phyloP scores from a whole-genome alignment of 73 alveolate genomes.

The Paramecium sonneborni region DNA sequence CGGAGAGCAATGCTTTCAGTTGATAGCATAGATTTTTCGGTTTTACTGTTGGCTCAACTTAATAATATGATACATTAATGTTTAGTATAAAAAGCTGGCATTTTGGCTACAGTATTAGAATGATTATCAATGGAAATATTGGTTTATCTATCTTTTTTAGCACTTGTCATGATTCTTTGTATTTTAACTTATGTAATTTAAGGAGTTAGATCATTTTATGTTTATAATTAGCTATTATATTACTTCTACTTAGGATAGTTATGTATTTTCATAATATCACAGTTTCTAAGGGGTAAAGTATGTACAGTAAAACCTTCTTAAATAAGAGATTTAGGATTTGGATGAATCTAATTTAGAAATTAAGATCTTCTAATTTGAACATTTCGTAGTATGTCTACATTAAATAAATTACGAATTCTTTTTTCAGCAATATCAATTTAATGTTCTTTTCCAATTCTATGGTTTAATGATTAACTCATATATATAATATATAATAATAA shows the following conservation, averaged over 20 bases:
- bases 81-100: conserved; percentile 3
- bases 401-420: conserved; percentile 1
- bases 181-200: not conserved
- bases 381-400: not conserved
- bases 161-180: not conserved
- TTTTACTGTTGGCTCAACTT: conserved; percentile 17
- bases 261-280: conserved; percentile 13
- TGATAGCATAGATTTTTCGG: not conserved
- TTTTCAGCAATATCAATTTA: not conserved
- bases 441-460: not conserved
- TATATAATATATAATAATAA: not conserved
- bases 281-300: not conserved
- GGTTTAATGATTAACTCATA: not conserved
- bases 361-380: not conserved
- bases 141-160: not conserved
- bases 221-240: not conserved
- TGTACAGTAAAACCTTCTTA: not conserved
- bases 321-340: not conserved
- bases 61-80: conserved; percentile 14
- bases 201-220: not conserved
- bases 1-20: not conserved
- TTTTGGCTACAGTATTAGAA: not conserved
- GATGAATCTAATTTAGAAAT: not conserved
- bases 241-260: not conserved
- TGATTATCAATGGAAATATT: not conserved